These are phyloP conservation scores for Syzygium aqueum DNA, from an alignment of 345 rosid genomes.

Conservation along the genomic window DNA sequence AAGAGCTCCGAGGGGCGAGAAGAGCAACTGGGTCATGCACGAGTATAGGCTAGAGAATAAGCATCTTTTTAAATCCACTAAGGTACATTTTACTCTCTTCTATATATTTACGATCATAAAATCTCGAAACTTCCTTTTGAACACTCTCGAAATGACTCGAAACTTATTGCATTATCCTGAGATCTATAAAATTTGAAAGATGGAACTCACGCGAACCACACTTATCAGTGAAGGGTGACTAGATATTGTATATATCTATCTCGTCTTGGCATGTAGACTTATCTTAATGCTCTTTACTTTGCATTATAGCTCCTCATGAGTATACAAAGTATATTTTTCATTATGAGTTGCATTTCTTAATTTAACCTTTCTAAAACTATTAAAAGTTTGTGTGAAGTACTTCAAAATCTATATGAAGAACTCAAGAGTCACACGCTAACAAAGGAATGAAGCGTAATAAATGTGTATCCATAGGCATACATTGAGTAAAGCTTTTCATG, in stretches of 20 bases:
- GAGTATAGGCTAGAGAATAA: constrained; percentile 80
- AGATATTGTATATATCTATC: fast-evolving
- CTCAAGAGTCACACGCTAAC: neutral
- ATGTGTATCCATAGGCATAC: neutral
- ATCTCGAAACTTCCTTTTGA: neutral
- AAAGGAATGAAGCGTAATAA: neutral
- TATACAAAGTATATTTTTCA: neutral
- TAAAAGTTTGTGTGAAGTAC: neutral
- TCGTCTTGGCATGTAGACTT: fast-evolving
- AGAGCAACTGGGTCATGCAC: constrained; percentile 99
- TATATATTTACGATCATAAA: neutral
- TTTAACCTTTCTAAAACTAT: neutral
- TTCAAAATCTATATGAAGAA: neutral
- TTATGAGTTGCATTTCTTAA: neutral
- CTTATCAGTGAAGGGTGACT: neutral
- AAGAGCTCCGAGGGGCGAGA: constrained; percentile 92
- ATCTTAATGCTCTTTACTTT: neutral
- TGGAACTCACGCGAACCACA: neutral
- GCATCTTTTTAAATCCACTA: constrained; percentile 42
- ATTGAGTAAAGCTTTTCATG: neutral
- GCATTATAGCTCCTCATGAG: neutral
- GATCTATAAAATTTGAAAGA: neutral
- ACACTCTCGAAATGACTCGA: neutral
- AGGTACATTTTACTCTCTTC: constrained; percentile 16
- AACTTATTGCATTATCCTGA: neutral